Evolutionary conservation across 768 basidiomycete genomes (phyloP).

Genomic region (Pisolithus microcarpus): DNA sequence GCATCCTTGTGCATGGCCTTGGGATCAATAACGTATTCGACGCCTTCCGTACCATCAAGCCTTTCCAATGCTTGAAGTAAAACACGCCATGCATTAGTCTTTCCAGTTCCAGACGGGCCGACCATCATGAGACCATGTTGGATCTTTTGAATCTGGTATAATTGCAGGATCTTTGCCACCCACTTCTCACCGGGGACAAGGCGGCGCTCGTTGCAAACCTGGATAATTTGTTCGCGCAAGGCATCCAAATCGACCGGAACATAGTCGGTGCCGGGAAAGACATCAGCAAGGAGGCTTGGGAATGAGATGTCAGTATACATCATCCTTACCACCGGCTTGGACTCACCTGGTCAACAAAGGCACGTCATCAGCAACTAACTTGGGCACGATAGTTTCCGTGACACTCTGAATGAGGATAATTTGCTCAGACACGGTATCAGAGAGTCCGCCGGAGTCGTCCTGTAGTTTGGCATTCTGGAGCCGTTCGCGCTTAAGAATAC

Average conservation of each 20-base stretch:
- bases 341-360: slow-evolving; percentile 83
- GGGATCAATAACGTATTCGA: slow-evolving; percentile 95
- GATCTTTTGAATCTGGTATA: slow-evolving; percentile 99
- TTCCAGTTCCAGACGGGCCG: slow-evolving; percentile 93
- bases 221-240: slow-evolving; percentile 76
- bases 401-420: slow-evolving; percentile 98
- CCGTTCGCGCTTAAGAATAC: slow-evolving; percentile 93
- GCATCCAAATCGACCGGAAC: slow-evolving; percentile 81
- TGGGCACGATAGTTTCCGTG: slow-evolving; percentile 96
- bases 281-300: slow-evolving; percentile 81
- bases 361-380: slow-evolving; percentile 95
- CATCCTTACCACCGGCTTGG: background rate
- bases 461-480: slow-evolving; percentile 43
- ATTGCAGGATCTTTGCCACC: slow-evolving; percentile 92
- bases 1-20: slow-evolving; percentile 99
- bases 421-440: slow-evolving; percentile 78
- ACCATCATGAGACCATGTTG: slow-evolving; percentile 99
- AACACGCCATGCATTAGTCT: slow-evolving; percentile 96
- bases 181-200: slow-evolving; percentile 84
- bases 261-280: slow-evolving; percentile 95
- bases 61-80: slow-evolving; percentile 85
- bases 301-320: slow-evolving; percentile 1
- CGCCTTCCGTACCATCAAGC: slow-evolving; percentile 86
- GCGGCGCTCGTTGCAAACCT: slow-evolving; percentile 81
- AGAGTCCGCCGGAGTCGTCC: slow-evolving; percentile 46